Evolutionary conservation across 2,329 filamentous ascomycete genomes (phyloP), one percentile per base, ranked within the genome.

Genomic region (Colletotrichum plurivorum): DNA sequence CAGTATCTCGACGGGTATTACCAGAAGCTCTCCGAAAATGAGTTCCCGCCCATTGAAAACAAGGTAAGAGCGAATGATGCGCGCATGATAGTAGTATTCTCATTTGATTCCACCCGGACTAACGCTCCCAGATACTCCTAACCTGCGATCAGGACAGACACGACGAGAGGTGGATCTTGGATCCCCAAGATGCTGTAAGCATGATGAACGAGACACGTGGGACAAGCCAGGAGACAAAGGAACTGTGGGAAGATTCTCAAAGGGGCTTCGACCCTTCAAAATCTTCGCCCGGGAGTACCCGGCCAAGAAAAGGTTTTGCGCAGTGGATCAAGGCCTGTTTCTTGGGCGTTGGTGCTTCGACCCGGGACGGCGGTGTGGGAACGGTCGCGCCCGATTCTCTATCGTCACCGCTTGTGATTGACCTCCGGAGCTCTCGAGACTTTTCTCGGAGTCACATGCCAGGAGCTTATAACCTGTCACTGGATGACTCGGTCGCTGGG

Each of bases 131-230:
- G 75, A 66, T 73, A 8, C 70, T 77, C 3, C 46, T 75, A 7
- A 54, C 71, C 7, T 75, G 74, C 8, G 76, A 77, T 18, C 60
- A 74, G 2, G 68, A 73, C 46, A 65, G 72, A 20, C 76, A 77
- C 18, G 75, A 77, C 5, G 75, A 77, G 25, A 71, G 73, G 18
- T 77, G 75, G 76, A 75, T 77, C 8, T 68, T 71, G 8, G 52
- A 72, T 6, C 63, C 70, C 9, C 63, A 57, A 3, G 67, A 72
- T 3, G 72, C 73, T 1, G 65, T 62, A 0, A 57, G 5, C 0
- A 12, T n/a, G 15, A 15, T 53, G 10, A 5, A 36, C 31, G 10
- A 36, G 8, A 36, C 8, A 9, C 27, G 1, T n/a, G 27, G 7
- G 53, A 45, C 7, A 15, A 16, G 46, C 31, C n/a, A 15, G 4